Percentiles rank a stretch among this genome's conserved stretches.
Evolutionary conservation across 2,329 filamentous ascomycete species (phyloP).

Genomic region (Amesomyces nigricolor): DNA sequence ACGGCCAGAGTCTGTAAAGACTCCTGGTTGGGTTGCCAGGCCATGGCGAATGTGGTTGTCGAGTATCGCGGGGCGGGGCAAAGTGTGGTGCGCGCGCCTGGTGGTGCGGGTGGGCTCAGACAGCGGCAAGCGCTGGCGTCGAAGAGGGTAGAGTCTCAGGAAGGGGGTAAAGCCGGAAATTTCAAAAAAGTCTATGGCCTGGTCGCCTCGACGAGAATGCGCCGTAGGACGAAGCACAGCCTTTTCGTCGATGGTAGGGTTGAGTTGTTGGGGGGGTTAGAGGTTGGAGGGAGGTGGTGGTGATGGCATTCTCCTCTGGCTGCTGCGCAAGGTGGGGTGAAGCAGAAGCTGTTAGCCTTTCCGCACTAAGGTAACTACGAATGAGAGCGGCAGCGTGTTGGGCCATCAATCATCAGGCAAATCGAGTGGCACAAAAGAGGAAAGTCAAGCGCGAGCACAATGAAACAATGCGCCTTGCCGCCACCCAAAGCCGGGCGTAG

Average conservation of each 20-base stretch:
- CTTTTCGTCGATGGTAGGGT: not conserved
- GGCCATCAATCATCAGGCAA: not conserved
- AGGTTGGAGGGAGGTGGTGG: conserved; percentile 1
- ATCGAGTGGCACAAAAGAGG: not conserved
- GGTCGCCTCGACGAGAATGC: not conserved
- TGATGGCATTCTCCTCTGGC: conserved; percentile 15
- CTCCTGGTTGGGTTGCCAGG: conserved; percentile 87
- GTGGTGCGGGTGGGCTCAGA: not conserved
- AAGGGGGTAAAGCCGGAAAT: not conserved
- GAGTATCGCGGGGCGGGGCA: conserved; percentile 15
- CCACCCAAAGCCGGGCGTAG: not conserved
- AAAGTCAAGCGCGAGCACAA: not conserved
- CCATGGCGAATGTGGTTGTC: conserved; percentile 37
- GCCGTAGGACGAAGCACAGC: not conserved
- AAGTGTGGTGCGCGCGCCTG: not conserved
- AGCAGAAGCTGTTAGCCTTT: conserved; percentile 17
- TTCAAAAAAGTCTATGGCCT: not conserved
- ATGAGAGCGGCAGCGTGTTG: not conserved
- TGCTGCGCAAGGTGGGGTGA: conserved; percentile 18
- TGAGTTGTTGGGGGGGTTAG: not conserved
- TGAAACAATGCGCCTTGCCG: conserved; percentile 9
- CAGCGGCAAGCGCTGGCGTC: not conserved
- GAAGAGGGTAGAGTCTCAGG: not conserved
- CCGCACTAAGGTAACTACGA: not conserved
- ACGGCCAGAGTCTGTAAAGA: conserved; percentile 82